Percentiles rank a stretch among this genome's conserved stretches.
Conservation (phyloP, 495 filamentous ascomycete genomes). For the Saxophila tyrrhenica region DNA sequence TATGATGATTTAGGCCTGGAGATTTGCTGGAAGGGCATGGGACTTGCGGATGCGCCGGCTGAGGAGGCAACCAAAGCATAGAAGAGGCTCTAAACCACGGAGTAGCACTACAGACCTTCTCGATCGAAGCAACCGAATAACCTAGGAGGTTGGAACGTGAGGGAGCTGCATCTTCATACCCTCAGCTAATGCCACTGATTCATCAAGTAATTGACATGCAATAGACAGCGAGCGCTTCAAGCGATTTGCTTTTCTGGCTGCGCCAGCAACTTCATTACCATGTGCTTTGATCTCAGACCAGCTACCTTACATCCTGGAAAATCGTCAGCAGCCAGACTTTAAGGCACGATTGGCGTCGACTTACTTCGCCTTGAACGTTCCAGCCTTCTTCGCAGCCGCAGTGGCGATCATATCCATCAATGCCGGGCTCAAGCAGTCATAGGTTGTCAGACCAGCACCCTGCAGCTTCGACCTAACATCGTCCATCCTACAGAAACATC, state of each 20-base stretch:
- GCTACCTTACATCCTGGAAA: not conserved
- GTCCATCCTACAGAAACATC: constrained; percentile 28
- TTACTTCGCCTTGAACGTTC: constrained; percentile 2
- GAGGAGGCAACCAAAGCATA: not conserved
- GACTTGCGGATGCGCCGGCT: not conserved
- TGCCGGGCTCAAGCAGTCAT: constrained; percentile 31
- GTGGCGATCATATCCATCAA: constrained; percentile 10
- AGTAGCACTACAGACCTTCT: too few relatives aligned
- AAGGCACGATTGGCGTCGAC: not conserved
- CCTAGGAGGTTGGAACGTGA: too few relatives aligned
- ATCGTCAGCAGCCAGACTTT: not conserved
- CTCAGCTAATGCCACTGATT: too few relatives aligned
- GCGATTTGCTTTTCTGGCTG: too few relatives aligned
- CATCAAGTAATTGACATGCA: too few relatives aligned
- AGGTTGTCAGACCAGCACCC: constrained; percentile 40
- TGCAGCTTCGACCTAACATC: constrained; percentile 40
- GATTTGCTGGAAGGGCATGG: not conserved
- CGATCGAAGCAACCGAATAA: too few relatives aligned
- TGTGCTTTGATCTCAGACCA: too few relatives aligned
- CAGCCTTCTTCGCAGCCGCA: not conserved
- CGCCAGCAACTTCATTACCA: too few relatives aligned
- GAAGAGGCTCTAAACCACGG: not conserved
- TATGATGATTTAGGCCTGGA: not conserved
- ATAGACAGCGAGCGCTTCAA: too few relatives aligned
- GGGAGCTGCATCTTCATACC: too few relatives aligned